Evolutionary conservation across 2,329 filamentous ascomycete genomes (phyloP).

Genomic region (Nemania sp.): DNA sequence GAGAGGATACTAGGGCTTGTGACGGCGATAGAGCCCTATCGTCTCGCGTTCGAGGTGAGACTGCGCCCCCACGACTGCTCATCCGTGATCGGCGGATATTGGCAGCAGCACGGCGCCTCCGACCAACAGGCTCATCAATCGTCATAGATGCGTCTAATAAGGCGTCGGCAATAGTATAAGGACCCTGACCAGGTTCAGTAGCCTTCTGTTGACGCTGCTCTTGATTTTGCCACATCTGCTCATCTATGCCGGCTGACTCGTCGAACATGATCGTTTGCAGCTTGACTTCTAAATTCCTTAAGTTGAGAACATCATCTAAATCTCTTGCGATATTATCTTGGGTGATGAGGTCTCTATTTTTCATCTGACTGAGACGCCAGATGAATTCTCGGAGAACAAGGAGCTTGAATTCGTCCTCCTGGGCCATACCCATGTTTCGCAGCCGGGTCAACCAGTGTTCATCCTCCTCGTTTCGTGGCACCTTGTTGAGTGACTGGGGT

Average conservation of each 20-base stretch:
- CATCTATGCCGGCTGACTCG: slow-evolving; percentile 63
- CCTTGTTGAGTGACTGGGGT: slow-evolving; percentile 61
- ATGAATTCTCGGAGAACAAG: slow-evolving; percentile 87
- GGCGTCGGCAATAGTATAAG: slow-evolving; percentile 86
- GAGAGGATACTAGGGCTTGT: slow-evolving; percentile 34
- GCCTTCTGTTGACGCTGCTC: slow-evolving; percentile 36
- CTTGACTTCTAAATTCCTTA: slow-evolving; percentile 76
- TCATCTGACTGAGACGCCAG: slow-evolving; percentile 79
- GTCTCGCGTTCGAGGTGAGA: slow-evolving; percentile 44
- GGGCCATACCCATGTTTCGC: slow-evolving; percentile 77
- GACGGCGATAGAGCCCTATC: slow-evolving; percentile 35
- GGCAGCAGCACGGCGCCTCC: slow-evolving; percentile 54
- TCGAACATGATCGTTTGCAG: slow-evolving; percentile 94
- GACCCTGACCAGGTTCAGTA: slow-evolving; percentile 44
- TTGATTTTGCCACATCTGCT: slow-evolving; percentile 37
- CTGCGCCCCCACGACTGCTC: slow-evolving; percentile 41
- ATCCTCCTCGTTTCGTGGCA: slow-evolving; percentile 85
- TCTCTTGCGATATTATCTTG: slow-evolving; percentile 48
- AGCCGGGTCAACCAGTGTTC: slow-evolving; percentile 89
- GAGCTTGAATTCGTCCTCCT: slow-evolving; percentile 88
- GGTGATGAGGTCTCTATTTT: slow-evolving; percentile 54
- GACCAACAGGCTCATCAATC: slow-evolving; percentile 69
- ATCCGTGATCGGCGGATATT: slow-evolving; percentile 55
- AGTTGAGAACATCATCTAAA: slow-evolving; percentile 72
- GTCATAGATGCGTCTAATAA: slow-evolving; percentile 89